Percentiles rank a stretch among this genome's conserved stretches.
Conservation (phyloP, 768 basidiomycete genomes). For the Dioszegia crocea region DNA sequence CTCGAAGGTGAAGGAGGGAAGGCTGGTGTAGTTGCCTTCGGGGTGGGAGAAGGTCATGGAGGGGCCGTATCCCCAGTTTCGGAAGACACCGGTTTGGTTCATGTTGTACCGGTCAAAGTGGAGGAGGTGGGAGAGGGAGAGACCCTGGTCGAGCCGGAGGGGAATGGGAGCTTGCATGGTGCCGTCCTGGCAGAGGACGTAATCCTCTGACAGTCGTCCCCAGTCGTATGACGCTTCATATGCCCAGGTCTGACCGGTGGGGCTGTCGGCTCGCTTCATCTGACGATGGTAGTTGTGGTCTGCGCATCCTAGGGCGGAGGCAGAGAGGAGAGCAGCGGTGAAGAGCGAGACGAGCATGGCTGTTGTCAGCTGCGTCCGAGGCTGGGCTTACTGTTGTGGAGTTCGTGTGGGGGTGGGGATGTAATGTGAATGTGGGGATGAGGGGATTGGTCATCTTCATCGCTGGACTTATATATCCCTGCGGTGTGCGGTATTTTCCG, state of each 20-base stretch:
- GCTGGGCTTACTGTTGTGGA: background rate
- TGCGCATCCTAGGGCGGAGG: constrained; percentile 17
- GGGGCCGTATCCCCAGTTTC: constrained; percentile 31
- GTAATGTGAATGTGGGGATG: no score
- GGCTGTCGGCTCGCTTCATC: constrained; percentile 10
- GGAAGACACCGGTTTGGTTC: constrained; percentile 16
- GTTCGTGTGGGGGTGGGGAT: background rate
- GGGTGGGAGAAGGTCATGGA: constrained; percentile 27
- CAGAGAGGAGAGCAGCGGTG: constrained; percentile 4
- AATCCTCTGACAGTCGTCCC: constrained; percentile 15
- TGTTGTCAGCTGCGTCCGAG: background rate
- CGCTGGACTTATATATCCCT: no score
- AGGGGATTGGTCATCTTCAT: no score
- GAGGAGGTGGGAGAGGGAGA: constrained; percentile 16
- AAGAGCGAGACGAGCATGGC: constrained; percentile 10
- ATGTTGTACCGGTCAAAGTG: constrained; percentile 12
- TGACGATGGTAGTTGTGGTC: constrained; percentile 20
- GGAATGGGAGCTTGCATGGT: constrained; percentile 26
- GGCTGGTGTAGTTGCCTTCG: constrained; percentile 19
- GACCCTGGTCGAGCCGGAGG: constrained; percentile 23
- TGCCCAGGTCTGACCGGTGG: constrained; percentile 7
- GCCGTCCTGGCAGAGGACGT: constrained; percentile 21
- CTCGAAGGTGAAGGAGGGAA: constrained; percentile 21
- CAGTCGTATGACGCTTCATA: constrained; percentile 32
- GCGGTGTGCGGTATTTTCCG: no score